These are phyloP conservation scores for Colletotrichum lini DNA, from an alignment of 2,329 filamentous ascomycete species.

Conservation along the genomic window DNA sequence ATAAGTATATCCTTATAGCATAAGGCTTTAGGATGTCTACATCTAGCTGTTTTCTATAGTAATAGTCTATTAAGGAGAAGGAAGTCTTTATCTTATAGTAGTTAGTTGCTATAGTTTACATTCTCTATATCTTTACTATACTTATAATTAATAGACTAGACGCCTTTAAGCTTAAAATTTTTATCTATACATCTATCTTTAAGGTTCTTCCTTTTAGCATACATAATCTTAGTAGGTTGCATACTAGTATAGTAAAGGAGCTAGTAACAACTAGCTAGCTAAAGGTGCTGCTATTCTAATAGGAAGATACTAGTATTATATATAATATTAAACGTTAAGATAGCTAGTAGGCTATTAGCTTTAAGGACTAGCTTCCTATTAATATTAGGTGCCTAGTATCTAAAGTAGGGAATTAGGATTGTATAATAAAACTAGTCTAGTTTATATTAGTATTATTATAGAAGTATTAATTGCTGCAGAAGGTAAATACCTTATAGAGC, in stretches of 20 bases:
- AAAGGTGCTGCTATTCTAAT: slow-evolving; percentile 45
- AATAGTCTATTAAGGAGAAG: slow-evolving; percentile 44
- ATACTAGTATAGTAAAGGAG: slow-evolving; percentile 48
- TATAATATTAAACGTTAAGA: slow-evolving; percentile 50
- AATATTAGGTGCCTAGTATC: slow-evolving; percentile 45
- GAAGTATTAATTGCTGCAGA: neutral
- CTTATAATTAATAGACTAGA: slow-evolving; percentile 25
- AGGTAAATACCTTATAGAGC: slow-evolving; percentile 46
- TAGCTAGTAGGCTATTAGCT: slow-evolving; percentile 42
- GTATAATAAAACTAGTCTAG: slow-evolving; percentile 44
- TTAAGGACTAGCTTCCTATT: slow-evolving; percentile 47
- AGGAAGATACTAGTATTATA: slow-evolving; percentile 48
- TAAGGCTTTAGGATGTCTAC: slow-evolving; percentile 47
- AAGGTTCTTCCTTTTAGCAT: slow-evolving; percentile 47
- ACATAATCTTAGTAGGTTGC: slow-evolving; percentile 49
- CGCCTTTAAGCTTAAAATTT: slow-evolving; percentile 47
- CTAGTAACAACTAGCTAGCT: slow-evolving; percentile 48
- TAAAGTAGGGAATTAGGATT: slow-evolving; percentile 45
- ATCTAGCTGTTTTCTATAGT: slow-evolving; percentile 43
- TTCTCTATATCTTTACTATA: slow-evolving; percentile 33
- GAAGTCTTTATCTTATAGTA: slow-evolving; percentile 38
- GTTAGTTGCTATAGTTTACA: too few species aligned
- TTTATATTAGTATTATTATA: neutral
- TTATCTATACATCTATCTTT: slow-evolving; percentile 47
- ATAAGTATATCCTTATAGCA: slow-evolving; percentile 51